Percentiles rank a stretch among this genome's conserved stretches.
phyloP scores from a whole-genome alignment of 495 filamentous ascomycete genomes.

The Amphirosellinia nigrospora region DNA sequence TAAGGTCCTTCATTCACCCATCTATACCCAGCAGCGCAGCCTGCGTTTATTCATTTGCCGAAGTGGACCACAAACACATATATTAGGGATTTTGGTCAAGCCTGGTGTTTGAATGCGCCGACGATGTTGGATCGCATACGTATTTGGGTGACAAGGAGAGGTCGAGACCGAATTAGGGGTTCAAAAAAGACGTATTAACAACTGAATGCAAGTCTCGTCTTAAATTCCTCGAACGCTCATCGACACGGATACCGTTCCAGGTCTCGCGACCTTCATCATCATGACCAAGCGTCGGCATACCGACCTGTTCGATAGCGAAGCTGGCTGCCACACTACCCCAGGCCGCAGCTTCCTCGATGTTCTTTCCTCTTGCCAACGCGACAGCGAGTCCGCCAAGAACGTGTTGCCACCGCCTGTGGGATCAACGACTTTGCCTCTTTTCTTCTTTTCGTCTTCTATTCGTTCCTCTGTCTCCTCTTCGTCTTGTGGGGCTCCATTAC shows the following conservation, averaged over 20 bases:
- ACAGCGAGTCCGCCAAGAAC: conserved; percentile 83
- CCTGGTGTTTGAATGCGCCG: too few species aligned
- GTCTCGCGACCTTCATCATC: conserved; percentile 64
- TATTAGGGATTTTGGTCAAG: not conserved
- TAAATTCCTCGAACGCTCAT: conserved; percentile 59
- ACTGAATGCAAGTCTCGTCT: conserved; percentile 39
- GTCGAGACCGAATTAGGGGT: not conserved
- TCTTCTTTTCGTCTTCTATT: conserved; percentile 47
- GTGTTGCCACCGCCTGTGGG: conserved; percentile 96
- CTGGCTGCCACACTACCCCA: conserved; percentile 88
- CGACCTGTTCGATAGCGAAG: conserved; percentile 93
- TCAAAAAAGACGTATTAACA: conserved; percentile 4
- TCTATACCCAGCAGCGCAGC: not conserved
- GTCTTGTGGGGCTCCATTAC: conserved; percentile 35
- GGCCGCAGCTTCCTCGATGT: conserved; percentile 70
- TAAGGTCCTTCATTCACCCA: not conserved
- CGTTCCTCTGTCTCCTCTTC: conserved; percentile 37
- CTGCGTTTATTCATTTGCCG: not conserved
- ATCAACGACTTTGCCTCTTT: conserved; percentile 68
- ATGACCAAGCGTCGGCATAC: conserved; percentile 68
- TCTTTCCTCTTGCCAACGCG: conserved; percentile 68
- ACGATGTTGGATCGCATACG: not conserved
- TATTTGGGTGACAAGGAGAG: not conserved
- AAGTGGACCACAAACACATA: not conserved
- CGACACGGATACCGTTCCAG: conserved; percentile 74